A percentile compares a stretch with the other conserved stretches of the same genome.
phyloP scores from a whole-genome alignment of 805 yeast species.

The Barnettozyma californica region DNA sequence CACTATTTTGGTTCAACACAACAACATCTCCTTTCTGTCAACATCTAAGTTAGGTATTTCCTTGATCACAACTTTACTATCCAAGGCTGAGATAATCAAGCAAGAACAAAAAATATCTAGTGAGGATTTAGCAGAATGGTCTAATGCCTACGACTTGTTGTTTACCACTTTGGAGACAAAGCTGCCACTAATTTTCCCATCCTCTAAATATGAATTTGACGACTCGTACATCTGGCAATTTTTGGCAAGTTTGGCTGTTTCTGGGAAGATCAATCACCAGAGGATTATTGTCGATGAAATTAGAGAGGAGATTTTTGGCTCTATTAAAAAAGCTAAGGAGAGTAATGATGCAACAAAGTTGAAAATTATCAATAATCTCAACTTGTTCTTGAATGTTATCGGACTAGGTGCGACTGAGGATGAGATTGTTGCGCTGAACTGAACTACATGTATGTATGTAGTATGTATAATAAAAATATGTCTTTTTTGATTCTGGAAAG shows the following conservation, averaged over 20 bases:
- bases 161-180: constrained; percentile 77
- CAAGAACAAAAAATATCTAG: constrained; percentile 61
- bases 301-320: constrained; percentile 87
- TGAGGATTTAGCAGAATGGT: constrained; percentile 54
- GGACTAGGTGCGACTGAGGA: constrained; percentile 89
- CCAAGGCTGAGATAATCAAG: constrained; percentile 86
- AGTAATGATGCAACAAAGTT: constrained; percentile 38
- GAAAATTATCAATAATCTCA: constrained; percentile 71
- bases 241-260: constrained; percentile 86
- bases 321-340: constrained; percentile 69
- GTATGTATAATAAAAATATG: not conserved
- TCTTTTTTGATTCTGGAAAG: not conserved
- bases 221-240: constrained; percentile 86
- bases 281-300: constrained; percentile 91
- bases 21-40: constrained; percentile 51
- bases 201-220: constrained; percentile 32
- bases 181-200: constrained; percentile 77
- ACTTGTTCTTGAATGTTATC: constrained; percentile 91
- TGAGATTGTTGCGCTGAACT: constrained; percentile 74
- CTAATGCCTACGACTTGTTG: constrained; percentile 71
- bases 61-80: constrained; percentile 79
- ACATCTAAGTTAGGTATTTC: constrained; percentile 79
- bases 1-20: constrained; percentile 62
- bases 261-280: constrained; percentile 88
- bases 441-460: not conserved